Base-by-base conservation (phyloP, 2,329 filamentous ascomycete species). In the Xylaria polymorpha region DNA sequence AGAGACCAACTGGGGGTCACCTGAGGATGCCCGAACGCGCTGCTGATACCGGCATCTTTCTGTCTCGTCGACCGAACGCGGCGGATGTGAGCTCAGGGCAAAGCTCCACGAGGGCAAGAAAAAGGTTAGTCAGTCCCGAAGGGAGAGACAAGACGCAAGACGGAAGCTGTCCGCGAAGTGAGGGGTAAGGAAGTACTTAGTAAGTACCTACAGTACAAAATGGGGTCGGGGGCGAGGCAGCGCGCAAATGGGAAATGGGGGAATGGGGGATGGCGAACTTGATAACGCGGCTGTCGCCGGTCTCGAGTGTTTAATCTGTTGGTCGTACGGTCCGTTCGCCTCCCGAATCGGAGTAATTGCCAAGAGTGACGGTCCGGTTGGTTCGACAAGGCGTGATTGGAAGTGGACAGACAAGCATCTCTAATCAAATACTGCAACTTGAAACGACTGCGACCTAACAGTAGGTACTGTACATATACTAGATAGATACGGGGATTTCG, bases 1-100 rank as follows among this genome's bases (percentile, higher is more conserved):
- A 74, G 67, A 70, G 72, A 72, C 73, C 74, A 72, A 76, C 74
- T 67, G 73, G 73, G 73, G 73, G 75, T 80, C 79, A 81, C 78
- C 80, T 80, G 79, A 75, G 73, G 63, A 55, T 62, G 62, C 68
- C 71, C 70, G 71, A 68, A 70, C 68, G 53, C 69, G 66, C 64
- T 68, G 70, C 70, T 72, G 68, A 61, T 66, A 70, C 68, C 65
- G 66, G 55, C 66, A 60, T 46, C 56, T 67, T 61, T 69, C 56
- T 68, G 22, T 51, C 53, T 35, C 25, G 50, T 73, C 60, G 71
- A 74, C 66, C 70, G 68, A 71, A 51, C 61, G 55, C 68, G 64
- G 61, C 66, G 64, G 61, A 12, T 68, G 67, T 64, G 62, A 57
- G 57, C 50, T 58, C 43, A 35, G 35, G 22, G 50, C 56, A 35